phyloP scores from a whole-genome alignment of 345 rosid species.

The Ceriops decandra region DNA sequence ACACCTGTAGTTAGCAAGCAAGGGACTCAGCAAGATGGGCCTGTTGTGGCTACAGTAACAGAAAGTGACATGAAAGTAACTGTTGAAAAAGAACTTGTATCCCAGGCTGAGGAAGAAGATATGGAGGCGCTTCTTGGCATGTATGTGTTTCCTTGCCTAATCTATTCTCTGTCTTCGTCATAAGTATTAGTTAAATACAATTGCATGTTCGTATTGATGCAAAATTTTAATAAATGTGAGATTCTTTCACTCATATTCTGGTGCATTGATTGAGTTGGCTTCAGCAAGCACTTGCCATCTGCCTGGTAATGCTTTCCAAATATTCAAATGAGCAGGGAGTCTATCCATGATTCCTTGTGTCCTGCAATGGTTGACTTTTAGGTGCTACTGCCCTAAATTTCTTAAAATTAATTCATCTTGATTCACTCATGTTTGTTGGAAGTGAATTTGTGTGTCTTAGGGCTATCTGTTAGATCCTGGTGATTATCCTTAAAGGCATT shows the following conservation, averaged over 20 bases:
- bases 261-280: too few species aligned
- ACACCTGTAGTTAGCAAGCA: constrained; percentile 64
- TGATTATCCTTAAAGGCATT: background rate
- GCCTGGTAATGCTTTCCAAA: too few species aligned
- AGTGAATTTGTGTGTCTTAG: too few species aligned
- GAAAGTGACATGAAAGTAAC: constrained; percentile 82
- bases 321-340: too few species aligned
- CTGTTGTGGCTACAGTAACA: constrained; percentile 50
- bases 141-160: constrained; percentile 42
- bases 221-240: background rate
- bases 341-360: too few species aligned
- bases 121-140: constrained; percentile 97
- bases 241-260: background rate
- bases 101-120: constrained; percentile 98
- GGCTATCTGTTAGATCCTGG: background rate
- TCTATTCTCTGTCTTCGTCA: background rate
- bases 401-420: too few species aligned
- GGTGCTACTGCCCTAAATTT: too few species aligned
- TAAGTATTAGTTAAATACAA: background rate
- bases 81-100: constrained; percentile 91
- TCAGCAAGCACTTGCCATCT: too few species aligned
- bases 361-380: too few species aligned
- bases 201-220: background rate
- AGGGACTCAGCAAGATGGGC: constrained; percentile 62
- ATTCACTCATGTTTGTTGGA: too few species aligned